phyloP scores from a whole-genome alignment of 1,139 yeast species.

The Scheffersomyces quercinus region DNA sequence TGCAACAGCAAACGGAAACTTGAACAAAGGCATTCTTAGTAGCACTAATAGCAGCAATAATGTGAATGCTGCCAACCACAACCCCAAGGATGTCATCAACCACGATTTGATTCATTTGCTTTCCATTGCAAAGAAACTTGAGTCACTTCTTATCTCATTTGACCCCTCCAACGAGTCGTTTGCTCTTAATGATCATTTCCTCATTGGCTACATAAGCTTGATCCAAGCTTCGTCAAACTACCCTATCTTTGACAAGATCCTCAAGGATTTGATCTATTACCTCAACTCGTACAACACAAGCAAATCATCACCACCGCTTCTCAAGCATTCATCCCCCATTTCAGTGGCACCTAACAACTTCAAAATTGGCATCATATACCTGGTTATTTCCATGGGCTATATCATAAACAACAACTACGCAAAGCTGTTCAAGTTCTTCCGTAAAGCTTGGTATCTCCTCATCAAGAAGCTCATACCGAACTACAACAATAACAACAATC shows the following conservation, averaged over 20 bases:
- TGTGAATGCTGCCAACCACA: constrained; percentile 2
- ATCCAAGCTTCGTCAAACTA: constrained; percentile 14
- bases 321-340: background rate
- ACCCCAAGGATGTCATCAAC: constrained; percentile 9
- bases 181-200: constrained; percentile 28
- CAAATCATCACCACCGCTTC: constrained; percentile 2
- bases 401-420: constrained; percentile 11
- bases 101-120: constrained; percentile 33
- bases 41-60: constrained; percentile 3
- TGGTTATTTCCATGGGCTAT: constrained; percentile 16
- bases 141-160: constrained; percentile 18
- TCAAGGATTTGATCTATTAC: constrained; percentile 27
- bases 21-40: constrained; percentile 3
- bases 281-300: constrained; percentile 20
- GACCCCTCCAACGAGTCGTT: constrained; percentile 16
- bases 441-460: constrained; percentile 45
- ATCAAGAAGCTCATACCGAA: constrained; percentile 46
- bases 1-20: constrained; percentile 6
- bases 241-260: constrained; percentile 23
- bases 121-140: constrained; percentile 35
- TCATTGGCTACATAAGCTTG: constrained; percentile 33
- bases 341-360: constrained; percentile 9
- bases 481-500: constrained; percentile 27
- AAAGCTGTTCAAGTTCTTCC: constrained; percentile 34
- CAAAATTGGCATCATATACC: constrained; percentile 17